Percentiles rank a stretch among this genome's conserved stretches.
Evolutionary conservation across 345 rosid genomes (phyloP).

Genomic region (Leavenworthia alabamica): DNA sequence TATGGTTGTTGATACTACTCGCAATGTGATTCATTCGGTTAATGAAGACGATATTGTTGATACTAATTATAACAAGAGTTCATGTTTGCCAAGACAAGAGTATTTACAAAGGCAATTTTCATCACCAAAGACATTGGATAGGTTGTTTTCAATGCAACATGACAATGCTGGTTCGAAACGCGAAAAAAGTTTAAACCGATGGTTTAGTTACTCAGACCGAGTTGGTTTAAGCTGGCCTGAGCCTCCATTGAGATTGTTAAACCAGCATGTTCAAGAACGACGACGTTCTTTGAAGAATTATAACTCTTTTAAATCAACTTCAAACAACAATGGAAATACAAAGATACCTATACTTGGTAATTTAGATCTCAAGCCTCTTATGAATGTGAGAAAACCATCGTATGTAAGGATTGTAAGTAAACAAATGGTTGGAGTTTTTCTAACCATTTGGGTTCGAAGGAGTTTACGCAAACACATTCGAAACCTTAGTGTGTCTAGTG

Average conservation of each 20-base stretch:
- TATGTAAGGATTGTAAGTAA: conserved; percentile 81
- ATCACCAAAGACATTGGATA: conserved; percentile 50
- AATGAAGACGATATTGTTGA: conserved; percentile 9
- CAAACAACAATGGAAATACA: neutral
- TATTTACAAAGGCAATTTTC: conserved; percentile 51
- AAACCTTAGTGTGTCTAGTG: conserved; percentile 71
- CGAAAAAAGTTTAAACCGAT: neutral
- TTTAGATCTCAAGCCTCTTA: conserved; percentile 30
- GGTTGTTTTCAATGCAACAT: conserved; percentile 19
- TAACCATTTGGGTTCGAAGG: conserved; percentile 79
- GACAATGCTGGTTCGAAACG: conserved; percentile 8
- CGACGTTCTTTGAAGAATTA: conserved; percentile 25
- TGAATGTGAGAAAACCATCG: conserved; percentile 55
- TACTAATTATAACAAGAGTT: conserved; percentile 13
- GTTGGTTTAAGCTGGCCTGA: conserved; percentile 87
- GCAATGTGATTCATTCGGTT: conserved; percentile 30
- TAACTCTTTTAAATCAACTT: conserved; percentile 22
- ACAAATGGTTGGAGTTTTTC: conserved; percentile 86
- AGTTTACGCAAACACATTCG: conserved; percentile 76
- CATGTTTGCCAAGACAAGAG: conserved; percentile 33
- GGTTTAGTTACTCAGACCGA: conserved; percentile 40
- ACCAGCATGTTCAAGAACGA: conserved; percentile 52
- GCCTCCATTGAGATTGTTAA: conserved; percentile 55
- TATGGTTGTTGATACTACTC: conserved; percentile 42
- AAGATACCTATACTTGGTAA: conserved; percentile 12